Percentiles rank a stretch among this genome's conserved stretches.
Conservation (phyloP, 352 stramenopile genomes). For the Stramenopiles sp. region DNA sequence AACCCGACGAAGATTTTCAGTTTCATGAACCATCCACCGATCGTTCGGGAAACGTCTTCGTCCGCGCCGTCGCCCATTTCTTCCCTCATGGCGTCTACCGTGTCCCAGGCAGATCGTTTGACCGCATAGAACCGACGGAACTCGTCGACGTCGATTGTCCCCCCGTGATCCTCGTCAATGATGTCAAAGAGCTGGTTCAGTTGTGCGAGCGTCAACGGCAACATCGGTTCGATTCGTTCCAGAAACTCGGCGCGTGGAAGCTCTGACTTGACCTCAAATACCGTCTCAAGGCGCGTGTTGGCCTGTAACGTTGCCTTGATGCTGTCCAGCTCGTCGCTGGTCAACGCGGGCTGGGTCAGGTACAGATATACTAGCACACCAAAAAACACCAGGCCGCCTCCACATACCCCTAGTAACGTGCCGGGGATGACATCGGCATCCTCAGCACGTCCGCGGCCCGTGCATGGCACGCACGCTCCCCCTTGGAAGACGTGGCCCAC, state of each 20-base stretch:
- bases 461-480: background rate
- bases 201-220: background rate
- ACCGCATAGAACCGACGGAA: background rate
- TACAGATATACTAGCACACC: background rate
- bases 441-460: background rate
- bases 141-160: background rate
- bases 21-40: background rate
- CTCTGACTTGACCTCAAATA: background rate
- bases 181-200: background rate
- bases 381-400: background rate
- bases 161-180: background rate
- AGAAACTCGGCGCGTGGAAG: too few relatives aligned
- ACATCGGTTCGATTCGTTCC: background rate
- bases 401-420: too few relatives aligned
- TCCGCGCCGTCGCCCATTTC: background rate
- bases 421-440: too few relatives aligned
- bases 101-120: background rate
- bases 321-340: background rate
- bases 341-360: background rate
- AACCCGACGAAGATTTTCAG: background rate
- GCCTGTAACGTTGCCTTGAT: background rate
- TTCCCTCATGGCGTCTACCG: background rate
- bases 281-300: background rate
- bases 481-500: background rate
- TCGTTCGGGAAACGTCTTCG: background rate